Evolutionary conservation across 2,329 filamentous ascomycete genomes (phyloP).

Genomic region (Sporothrix brunneoviolacea): DNA sequence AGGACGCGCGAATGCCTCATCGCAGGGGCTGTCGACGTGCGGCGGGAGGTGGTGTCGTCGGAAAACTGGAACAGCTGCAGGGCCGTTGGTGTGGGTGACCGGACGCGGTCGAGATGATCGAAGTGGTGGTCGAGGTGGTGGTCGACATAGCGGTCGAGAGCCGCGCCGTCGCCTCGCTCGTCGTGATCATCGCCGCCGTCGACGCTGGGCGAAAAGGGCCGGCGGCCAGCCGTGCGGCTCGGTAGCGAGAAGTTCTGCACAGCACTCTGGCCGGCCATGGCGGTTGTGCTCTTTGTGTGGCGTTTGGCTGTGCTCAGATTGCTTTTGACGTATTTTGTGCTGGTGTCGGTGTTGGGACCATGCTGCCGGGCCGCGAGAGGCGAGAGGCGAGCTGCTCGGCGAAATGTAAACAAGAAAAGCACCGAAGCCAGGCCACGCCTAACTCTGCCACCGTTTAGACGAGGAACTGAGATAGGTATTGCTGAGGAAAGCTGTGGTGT

Average conservation of each 20-base stretch:
- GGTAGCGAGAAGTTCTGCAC: constrained; percentile 18
- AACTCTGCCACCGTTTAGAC: too few relatives aligned
- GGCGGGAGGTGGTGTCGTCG: background rate
- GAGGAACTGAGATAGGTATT: too few relatives aligned
- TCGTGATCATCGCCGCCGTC: background rate
- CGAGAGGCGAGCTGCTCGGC: background rate
- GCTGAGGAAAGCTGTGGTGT: too few relatives aligned
- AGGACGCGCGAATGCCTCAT: background rate
- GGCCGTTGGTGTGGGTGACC: constrained; percentile 4
- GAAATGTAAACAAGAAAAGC: background rate
- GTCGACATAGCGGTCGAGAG: background rate
- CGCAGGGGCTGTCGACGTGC: background rate
- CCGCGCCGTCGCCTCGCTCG: background rate
- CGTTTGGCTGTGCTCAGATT: background rate
- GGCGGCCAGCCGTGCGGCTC: constrained; percentile 4
- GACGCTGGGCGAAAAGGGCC: constrained; percentile 7
- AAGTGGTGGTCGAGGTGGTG: background rate
- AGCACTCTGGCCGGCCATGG: constrained; percentile 8
- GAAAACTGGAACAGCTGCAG: constrained; percentile 11
- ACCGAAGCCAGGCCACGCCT: too few relatives aligned
- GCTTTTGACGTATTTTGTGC: background rate
- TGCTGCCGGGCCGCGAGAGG: background rate
- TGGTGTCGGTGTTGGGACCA: background rate
- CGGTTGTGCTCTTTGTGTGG: background rate
- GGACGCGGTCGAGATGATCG: background rate